Evolutionary conservation across 805 yeast species (phyloP), one percentile per base, ranked within the genome.

Genomic region (Ogataea parapolymorpha): DNA sequence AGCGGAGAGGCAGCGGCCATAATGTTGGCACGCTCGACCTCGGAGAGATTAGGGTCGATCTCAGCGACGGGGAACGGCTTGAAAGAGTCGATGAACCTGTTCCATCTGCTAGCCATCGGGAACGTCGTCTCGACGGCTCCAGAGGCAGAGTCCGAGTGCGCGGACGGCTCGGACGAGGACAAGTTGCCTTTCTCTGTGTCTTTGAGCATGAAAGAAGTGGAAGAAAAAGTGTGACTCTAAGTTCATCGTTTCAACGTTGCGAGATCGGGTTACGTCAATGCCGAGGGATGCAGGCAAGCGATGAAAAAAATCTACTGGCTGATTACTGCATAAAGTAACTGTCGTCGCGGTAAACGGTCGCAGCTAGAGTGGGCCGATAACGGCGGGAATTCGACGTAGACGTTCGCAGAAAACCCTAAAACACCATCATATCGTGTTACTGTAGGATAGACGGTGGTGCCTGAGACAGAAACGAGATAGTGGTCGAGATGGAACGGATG

Each of bases 1-100:
- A 71, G 60, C 8, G 76, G 76, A 18, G 75, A 63, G 45, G 61
- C 65, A 26, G 75, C 71, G 17, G 76, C 68, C 42, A 46, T 48
- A 16, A 68, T 57, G 41, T 70, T 72, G 11, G 70, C 66, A 46
- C 57, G 63, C 52, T 71, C 73, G 14, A 62, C 52, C 16, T 62
- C 67, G 13, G 66, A 46, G 54, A 67, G 52, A 45, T 55, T 51
- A 17, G 63, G 69, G 50, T 69, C 75, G 30, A 71, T 23, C 40
- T 67, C 62, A 11, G 63, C 70, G 24, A 37, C 29, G 12, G 48
- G 43, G 8, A 37, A 42, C 3, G 45, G 53, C 39, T 48, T 54
- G 44, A 56, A 56, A 1, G 54, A 38, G 37, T 56, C 60, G 5
- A 32, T 23, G 32, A 56, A 53, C 7, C 37, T 26, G 24, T 6